Conservation (phyloP, 306 rosid genomes). For the Canavalia ensiformis region DNA sequence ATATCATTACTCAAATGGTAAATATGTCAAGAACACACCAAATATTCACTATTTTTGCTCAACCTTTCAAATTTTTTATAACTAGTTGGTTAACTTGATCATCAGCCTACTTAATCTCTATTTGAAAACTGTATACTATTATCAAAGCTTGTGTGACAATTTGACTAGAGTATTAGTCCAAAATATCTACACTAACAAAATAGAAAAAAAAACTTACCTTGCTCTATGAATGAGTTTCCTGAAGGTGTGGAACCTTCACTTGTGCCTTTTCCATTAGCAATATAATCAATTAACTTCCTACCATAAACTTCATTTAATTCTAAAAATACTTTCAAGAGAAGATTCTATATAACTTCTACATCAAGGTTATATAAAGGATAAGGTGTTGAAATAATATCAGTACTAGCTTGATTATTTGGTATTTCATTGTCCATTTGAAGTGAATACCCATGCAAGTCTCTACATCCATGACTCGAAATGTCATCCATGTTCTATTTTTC, state of each 20-base stretch:
- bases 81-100: background rate
- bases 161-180: constrained; percentile 16
- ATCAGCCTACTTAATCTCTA: background rate
- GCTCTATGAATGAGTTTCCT: constrained; percentile 40
- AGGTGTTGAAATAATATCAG: constrained; percentile 55
- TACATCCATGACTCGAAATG: constrained; percentile 42
- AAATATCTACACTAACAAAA: constrained; percentile 18
- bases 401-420: constrained; percentile 55
- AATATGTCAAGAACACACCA: constrained; percentile 2
- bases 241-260: constrained; percentile 48
- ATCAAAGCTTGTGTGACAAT: constrained; percentile 29
- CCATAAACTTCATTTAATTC: constrained; percentile 76
- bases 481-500: constrained; percentile 51
- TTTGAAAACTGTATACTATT: background rate
- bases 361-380: constrained; percentile 83
- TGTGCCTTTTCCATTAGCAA: constrained; percentile 61
- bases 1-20: background rate
- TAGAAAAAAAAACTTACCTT: constrained; percentile 58
- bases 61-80: background rate
- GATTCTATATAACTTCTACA: too few species aligned
- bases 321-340: too few species aligned
- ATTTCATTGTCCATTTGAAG: constrained; percentile 52
- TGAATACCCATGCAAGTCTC: constrained; percentile 51
- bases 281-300: constrained; percentile 75
- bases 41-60: constrained; percentile 10